Evolutionary conservation across 2,329 filamentous ascomycete genomes (phyloP).

Genomic region (Claviceps digitariae): DNA sequence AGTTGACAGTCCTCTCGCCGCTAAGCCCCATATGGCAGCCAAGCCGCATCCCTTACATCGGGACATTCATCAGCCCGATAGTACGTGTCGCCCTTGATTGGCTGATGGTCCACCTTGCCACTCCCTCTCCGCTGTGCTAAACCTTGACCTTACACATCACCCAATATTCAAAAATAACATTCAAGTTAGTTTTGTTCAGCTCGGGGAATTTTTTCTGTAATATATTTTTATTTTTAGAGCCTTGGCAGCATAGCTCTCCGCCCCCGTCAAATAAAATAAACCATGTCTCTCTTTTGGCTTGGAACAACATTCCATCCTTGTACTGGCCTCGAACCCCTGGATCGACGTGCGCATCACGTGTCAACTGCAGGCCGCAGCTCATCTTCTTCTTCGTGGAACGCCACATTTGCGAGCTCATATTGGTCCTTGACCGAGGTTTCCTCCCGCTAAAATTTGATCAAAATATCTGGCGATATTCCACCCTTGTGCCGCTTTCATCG

Average conservation of each 20-base stretch:
- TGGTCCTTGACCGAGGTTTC: background rate
- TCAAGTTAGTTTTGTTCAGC: background rate
- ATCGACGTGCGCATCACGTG: too few species aligned
- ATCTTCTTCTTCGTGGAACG: background rate
- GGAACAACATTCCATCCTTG: background rate
- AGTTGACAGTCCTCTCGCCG: background rate
- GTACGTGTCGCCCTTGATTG: background rate
- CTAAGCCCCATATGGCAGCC: constrained; percentile 20
- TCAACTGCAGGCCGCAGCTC: too few species aligned
- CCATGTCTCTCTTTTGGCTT: background rate
- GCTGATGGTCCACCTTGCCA: background rate
- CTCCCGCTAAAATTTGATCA: background rate
- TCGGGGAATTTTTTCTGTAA: background rate
- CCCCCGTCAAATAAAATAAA: background rate
- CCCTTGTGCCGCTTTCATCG: background rate
- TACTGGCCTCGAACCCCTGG: background rate
- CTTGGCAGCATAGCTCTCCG: background rate
- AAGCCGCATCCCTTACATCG: constrained; percentile 13
- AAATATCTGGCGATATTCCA: background rate
- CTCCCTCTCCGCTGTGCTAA: background rate
- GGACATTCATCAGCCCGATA: background rate
- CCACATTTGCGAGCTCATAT: background rate
- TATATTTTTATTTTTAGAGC: background rate
- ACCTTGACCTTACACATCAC: background rate
- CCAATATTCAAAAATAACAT: background rate